Conservation (phyloP, 208 protist species). For the Zelonia costaricensis region DNA sequence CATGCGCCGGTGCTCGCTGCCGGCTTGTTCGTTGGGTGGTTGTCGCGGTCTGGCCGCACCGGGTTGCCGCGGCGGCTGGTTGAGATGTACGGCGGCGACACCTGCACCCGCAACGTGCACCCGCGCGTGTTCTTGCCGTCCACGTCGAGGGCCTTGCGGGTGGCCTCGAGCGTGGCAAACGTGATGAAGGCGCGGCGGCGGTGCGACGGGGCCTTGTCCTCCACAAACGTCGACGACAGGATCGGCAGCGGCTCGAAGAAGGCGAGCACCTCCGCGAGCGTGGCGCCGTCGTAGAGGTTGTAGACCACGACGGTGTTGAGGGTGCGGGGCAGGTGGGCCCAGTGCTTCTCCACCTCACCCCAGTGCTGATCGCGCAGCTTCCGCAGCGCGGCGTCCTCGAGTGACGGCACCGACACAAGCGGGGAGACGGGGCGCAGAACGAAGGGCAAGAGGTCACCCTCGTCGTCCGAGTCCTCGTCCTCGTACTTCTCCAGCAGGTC, state of each 20-base stretch:
- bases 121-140: slow-evolving; percentile 84
- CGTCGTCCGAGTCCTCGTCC: slow-evolving; percentile 88
- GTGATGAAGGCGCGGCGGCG: slow-evolving; percentile 76
- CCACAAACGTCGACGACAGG: slow-evolving; percentile 44
- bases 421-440: slow-evolving; percentile 74
- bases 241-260: slow-evolving; percentile 56
- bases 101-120: slow-evolving; percentile 80
- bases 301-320: slow-evolving; percentile 77
- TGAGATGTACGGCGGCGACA: slow-evolving; percentile 78
- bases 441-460: slow-evolving; percentile 79
- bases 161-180: slow-evolving; percentile 49
- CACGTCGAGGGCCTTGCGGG: slow-evolving; percentile 60
- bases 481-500: slow-evolving; percentile 89
- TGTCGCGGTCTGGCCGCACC: slow-evolving; percentile 25
- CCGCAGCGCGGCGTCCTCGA: slow-evolving; percentile 78
- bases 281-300: slow-evolving; percentile 77
- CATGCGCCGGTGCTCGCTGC: too few relatives aligned
- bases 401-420: slow-evolving; percentile 64
- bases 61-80: slow-evolving; percentile 53
- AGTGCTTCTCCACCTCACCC: slow-evolving; percentile 69
- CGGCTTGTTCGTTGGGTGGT: too few relatives aligned
- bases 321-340: slow-evolving; percentile 62
- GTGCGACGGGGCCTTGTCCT: slow-evolving; percentile 60
- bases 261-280: slow-evolving; percentile 50
- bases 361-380: slow-evolving; percentile 77